These are phyloP conservation scores for Chaetomium cochliodes DNA, from an alignment of 495 filamentous ascomycete genomes.

Conservation along the genomic window DNA sequence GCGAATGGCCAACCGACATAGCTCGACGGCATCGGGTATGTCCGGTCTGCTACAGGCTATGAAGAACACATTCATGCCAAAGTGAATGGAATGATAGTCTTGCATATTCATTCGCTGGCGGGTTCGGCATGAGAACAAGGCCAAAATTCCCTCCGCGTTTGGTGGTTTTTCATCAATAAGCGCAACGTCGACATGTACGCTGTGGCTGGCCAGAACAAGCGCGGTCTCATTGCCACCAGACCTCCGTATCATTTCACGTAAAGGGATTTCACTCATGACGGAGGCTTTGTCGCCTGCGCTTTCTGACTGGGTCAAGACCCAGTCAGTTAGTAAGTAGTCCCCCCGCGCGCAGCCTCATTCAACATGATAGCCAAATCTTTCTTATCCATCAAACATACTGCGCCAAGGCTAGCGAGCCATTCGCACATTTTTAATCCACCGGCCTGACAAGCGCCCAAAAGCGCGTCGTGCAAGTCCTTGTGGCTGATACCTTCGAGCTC, in stretches of 20 bases:
- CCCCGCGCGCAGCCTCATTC: no score
- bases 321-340: background rate
- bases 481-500: background rate
- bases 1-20: background rate
- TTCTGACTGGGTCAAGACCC: background rate
- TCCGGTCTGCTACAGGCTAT: background rate
- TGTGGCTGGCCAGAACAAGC: background rate
- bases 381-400: background rate
- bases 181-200: background rate
- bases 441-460: background rate
- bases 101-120: background rate
- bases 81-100: no score
- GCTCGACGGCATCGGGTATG: background rate
- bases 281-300: background rate
- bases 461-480: background rate
- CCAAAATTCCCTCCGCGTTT: no score
- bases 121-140: background rate
- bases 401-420: constrained; percentile 4
- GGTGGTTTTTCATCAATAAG: background rate
- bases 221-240: background rate
- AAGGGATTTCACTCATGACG: background rate
- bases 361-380: background rate
- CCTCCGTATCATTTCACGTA: background rate
- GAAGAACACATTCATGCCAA: background rate
- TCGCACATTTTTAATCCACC: background rate